These are phyloP conservation scores for Pleurotus salmoneostramineus DNA, from an alignment of 768 basidiomycete genomes.

Conservation along the genomic window DNA sequence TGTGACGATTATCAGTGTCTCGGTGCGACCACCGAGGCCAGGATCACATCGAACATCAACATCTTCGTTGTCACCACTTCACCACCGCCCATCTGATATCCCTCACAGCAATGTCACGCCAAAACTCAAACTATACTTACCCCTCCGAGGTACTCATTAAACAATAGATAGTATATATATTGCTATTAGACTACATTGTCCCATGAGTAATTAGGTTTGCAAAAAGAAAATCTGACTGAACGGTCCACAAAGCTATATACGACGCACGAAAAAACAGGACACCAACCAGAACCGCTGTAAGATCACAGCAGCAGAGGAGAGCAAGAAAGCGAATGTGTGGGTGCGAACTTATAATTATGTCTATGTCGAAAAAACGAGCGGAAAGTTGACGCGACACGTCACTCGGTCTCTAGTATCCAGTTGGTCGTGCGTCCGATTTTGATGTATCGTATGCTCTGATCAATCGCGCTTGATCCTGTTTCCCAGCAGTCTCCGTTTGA, in stretches of 20 bases:
- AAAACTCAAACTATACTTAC: no score
- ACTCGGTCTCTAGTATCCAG: conserved; percentile 54
- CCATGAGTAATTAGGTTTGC: neutral
- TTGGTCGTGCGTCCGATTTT: conserved; percentile 64
- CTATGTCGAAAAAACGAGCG: neutral
- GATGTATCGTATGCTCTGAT: conserved; percentile 89
- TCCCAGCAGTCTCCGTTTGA: conserved; percentile 84
- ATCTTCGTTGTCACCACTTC: neutral
- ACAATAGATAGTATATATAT: neutral
- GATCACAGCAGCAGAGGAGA: no score
- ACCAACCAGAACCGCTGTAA: no score
- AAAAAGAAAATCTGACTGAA: conserved; percentile 7
- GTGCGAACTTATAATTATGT: no score
- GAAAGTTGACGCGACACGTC: neutral
- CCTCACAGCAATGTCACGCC: no score
- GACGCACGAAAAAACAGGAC: neutral
- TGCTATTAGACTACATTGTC: conserved; percentile 12
- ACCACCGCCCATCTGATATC: no score
- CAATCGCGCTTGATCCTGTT: conserved; percentile 83
- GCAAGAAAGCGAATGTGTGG: no score
- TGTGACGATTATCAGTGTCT: neutral
- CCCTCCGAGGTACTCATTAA: neutral
- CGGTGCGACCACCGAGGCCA: neutral
- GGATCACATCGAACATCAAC: neutral
- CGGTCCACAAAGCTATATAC: conserved; percentile 3